These are phyloP conservation scores for Vaccinium macrocarpon DNA, from an alignment of 148 eudicot genomes.

Conservation along the genomic window DNA sequence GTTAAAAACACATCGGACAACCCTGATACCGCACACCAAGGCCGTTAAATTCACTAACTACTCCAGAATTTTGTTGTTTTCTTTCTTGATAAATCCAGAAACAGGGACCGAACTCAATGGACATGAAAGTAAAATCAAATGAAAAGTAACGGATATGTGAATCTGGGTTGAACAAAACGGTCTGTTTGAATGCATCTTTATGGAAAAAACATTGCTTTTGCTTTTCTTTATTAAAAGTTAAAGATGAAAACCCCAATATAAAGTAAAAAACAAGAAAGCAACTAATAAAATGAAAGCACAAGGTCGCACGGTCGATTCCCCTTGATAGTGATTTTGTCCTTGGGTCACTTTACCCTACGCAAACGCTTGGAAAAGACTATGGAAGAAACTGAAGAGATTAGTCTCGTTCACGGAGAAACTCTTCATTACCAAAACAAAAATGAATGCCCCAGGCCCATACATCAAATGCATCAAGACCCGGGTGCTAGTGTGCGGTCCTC, in stretches of 20 bases:
- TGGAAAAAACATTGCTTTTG: slow-evolving; percentile 12
- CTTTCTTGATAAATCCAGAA: neutral
- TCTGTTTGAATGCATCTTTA: slow-evolving; percentile 13
- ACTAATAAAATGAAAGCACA: neutral
- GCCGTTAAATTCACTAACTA: too few species aligned
- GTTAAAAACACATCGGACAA: too few species aligned
- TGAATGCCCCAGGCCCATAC: neutral
- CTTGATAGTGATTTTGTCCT: too few species aligned
- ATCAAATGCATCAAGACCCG: slow-evolving; percentile 7
- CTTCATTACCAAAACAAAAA: neutral
- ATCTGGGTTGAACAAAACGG: neutral
- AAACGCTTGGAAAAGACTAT: too few species aligned
- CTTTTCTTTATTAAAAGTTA: slow-evolving; percentile 12
- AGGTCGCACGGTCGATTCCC: neutral
- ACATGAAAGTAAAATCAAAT: neutral
- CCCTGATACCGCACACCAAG: too few species aligned
- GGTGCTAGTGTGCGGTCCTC: too few species aligned
- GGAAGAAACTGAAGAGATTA: too few species aligned
- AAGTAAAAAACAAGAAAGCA: neutral
- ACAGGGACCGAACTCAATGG: neutral
- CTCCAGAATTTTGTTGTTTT: too few species aligned
- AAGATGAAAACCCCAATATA: slow-evolving; percentile 18
- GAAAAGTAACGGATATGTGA: neutral
- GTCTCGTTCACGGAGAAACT: too few species aligned
- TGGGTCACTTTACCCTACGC: too few species aligned